Base-by-base conservation (phyloP, 306 rosid genomes). In the Spatholobus suberectus region DNA sequence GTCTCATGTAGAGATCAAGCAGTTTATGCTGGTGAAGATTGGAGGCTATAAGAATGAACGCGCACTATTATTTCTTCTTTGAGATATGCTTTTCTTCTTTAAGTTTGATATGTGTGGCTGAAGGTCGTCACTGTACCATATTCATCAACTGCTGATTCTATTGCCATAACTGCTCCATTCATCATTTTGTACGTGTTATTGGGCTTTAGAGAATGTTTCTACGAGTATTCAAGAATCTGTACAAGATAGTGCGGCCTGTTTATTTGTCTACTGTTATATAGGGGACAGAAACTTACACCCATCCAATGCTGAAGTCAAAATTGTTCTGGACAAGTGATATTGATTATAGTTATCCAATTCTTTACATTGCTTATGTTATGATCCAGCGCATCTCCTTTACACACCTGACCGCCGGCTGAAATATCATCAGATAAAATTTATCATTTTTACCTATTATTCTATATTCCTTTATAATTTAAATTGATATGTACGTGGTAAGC, bases 21-120 rank as follows among this genome's bases (percentile, higher is more conserved):
- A 61, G 76, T 90, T 78, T 96, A 94, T 83, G 93, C 92, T 49
- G 94, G 98, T 79, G 96, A 92, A 75, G 97, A 96, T 75, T 90
- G 97, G 94, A 93, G 89, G 79, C 83, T 83, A 72, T 83, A 86
- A 71, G 52, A 81, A 52, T 67, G 77, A 85, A 81, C 62, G 49
- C n/a, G n/a, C n/a, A n/a, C n/a, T n/a, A n/a, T n/a, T n/a, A 15
- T 69, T 63, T 74, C 27, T 67, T 75, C 18, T 68, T 70, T 77
- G 46, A 81, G 69, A 77, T 87, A 38, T 73, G 61, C 3, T 78
- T 61, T 81, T 27, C 46, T 76, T 49, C 10, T 35, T 23, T 41
- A 14, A 71, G 23, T 77, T 81, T 51, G 63, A 70, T 70, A 81
- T 7, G 43, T 13, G 81, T 44, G 79, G 80, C 51, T 52, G 81